Base-by-base conservation (phyloP, 139 green algal genomes). In the Astrephomene gubernaculifera region DNA sequence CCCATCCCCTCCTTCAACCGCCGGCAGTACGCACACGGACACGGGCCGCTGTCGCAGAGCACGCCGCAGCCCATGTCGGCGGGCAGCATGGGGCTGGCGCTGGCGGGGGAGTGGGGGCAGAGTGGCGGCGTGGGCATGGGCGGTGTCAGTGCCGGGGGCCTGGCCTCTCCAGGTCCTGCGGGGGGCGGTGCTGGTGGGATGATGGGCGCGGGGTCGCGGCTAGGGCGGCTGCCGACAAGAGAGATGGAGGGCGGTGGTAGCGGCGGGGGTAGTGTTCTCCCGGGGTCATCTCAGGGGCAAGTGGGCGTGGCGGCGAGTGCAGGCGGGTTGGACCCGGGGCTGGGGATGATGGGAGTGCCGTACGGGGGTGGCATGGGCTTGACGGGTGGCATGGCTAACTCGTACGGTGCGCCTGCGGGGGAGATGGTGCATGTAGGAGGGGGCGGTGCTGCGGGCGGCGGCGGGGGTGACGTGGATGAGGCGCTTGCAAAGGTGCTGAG, bases 401-500 rank as follows among this genome's bases (percentile, higher is more conserved):
- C 19, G 14, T 79, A 38, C 39, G 57, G 45, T 33, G 43, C 25
- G 4, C 67, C 52, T 0, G 68, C 45, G 3, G 43, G 24, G 9
- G 45, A 79, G 14, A 36, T 79, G 38, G 8, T 67, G 45, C 31
- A 65, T 8, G 12, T 1, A 36, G 60, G 17, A 41, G 60, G 45
- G 0, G 67, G 61, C 43, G 43, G 25, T 6, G 57, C 21, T 35
- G 33, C 4, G 31, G 31, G 4, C 31, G 39, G 49, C 14, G 49
- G 33, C 43, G 44, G 71, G 5, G 19, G n/a, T 0, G 60, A 72
- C 2, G 76, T 86, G 52, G 71, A 82, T 60, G 71, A 45, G 43
- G 54, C 72, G 31, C 76, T 89, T 39, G 19, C 41, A 3, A 86
- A 90, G 81, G 80, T 90, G 36, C 86, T 91, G 79, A 83, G 70